Conservation (phyloP, 106 monocot species). For the Dendrobium nobile region DNA sequence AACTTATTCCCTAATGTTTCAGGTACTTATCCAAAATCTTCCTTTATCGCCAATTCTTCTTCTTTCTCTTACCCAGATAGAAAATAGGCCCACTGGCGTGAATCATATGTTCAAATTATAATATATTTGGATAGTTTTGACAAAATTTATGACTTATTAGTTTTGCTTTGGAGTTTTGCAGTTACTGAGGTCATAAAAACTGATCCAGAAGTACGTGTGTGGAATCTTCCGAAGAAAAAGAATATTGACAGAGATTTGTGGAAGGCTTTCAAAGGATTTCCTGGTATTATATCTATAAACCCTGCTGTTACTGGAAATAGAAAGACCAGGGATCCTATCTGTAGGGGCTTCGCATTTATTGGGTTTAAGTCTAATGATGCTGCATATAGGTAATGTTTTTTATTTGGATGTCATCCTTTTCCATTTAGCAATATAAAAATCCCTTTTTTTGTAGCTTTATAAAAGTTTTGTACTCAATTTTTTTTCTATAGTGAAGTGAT, state of each 20-base stretch:
- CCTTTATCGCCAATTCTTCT: not conserved
- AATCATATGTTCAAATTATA: not conserved
- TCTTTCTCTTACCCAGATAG: not conserved
- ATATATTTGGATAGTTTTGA: not conserved
- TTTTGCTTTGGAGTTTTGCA: slow-evolving; percentile 13
- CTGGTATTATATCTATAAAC: slow-evolving; percentile 55
- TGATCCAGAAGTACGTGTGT: slow-evolving; percentile 51
- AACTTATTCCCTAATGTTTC: too few relatives aligned
- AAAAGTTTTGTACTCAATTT: not conserved
- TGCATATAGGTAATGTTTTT: slow-evolving; percentile 60
- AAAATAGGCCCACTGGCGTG: not conserved
- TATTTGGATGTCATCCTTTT: not conserved
- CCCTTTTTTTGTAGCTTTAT: not conserved
- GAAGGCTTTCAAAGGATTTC: slow-evolving; percentile 63
- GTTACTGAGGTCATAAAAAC: slow-evolving; percentile 24
- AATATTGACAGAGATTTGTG: slow-evolving; percentile 83
- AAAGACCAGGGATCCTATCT: slow-evolving; percentile 97
- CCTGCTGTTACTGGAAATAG: slow-evolving; percentile 67
- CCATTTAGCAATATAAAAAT: not conserved
- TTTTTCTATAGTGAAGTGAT: not conserved
- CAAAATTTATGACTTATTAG: not conserved
- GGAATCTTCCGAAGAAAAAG: slow-evolving; percentile 86
- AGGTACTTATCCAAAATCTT: not conserved
- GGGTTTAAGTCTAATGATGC: slow-evolving; percentile 49
- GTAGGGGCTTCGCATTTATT: slow-evolving; percentile 91